Percentiles rank a stretch among this genome's conserved stretches.
Conservation (phyloP, 179 eudicot genomes). For the Silene coronaria region DNA sequence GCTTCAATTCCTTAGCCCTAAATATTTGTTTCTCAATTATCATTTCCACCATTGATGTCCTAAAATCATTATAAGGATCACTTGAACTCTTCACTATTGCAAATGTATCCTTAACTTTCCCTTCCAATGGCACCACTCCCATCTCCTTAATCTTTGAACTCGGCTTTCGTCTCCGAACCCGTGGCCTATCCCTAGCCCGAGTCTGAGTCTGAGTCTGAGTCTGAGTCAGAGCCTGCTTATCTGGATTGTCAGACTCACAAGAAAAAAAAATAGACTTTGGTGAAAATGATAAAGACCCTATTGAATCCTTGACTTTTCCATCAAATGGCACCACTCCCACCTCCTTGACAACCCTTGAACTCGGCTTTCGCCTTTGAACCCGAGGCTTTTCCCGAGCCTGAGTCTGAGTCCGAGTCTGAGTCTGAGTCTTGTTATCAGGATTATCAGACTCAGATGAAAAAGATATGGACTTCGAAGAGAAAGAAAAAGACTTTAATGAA, state of each 20-base stretch:
- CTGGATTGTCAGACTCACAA: conserved; percentile 20
- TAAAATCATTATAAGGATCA: conserved; percentile 43
- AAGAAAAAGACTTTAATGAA: conserved; percentile 28
- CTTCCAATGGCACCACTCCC: conserved; percentile 17
- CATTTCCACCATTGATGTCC: conserved; percentile 46
- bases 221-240: conserved; percentile 2
- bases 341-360: conserved; percentile 8
- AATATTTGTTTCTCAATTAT: conserved; percentile 43
- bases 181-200: background rate
- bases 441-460: conserved; percentile 29
- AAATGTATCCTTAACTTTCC: conserved; percentile 29
- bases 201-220: background rate
- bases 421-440: background rate
- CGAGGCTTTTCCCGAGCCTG: background rate
- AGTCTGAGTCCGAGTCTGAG: conserved; percentile 8
- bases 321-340: conserved; percentile 17
- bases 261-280: conserved; percentile 26
- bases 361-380: conserved; percentile 8
- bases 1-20: conserved; percentile 32
- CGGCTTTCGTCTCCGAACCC: conserved; percentile 11
- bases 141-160: conserved; percentile 16
- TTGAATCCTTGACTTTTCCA: conserved; percentile 26
- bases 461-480: conserved; percentile 30
- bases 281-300: conserved; percentile 26
- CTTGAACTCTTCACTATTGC: conserved; percentile 44